phyloP scores from a whole-genome alignment of 805 yeast genomes.

The Myxozyma mucilagina region DNA sequence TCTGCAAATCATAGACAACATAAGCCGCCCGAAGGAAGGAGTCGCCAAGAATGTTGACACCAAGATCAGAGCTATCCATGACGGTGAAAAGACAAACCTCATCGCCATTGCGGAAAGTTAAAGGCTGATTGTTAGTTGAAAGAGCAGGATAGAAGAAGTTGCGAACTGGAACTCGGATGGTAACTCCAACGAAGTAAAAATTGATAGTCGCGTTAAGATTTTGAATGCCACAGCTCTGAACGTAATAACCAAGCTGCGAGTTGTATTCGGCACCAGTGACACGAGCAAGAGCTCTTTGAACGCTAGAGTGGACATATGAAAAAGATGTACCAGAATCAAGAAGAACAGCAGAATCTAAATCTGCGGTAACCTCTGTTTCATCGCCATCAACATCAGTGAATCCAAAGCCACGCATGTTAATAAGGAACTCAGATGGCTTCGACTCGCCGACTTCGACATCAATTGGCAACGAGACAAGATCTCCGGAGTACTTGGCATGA shows the following conservation, averaged over 20 bases:
- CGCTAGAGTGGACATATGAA: slow-evolving; percentile 48
- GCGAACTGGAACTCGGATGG: slow-evolving; percentile 49
- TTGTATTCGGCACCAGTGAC: slow-evolving; percentile 47
- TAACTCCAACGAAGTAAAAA: slow-evolving; percentile 54
- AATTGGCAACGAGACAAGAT: slow-evolving; percentile 34
- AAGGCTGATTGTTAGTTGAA: slow-evolving; percentile 18
- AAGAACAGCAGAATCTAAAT: slow-evolving; percentile 42
- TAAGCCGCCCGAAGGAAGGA: slow-evolving; percentile 64
- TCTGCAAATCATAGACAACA: slow-evolving; percentile 65
- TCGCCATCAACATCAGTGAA: slow-evolving; percentile 16
- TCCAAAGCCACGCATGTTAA: slow-evolving; percentile 26
- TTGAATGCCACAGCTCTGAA: slow-evolving; percentile 42
- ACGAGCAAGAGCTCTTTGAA: slow-evolving; percentile 38
- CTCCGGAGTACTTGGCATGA: slow-evolving; percentile 49
- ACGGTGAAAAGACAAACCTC: slow-evolving; percentile 35
- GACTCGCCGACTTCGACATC: slow-evolving; percentile 12
- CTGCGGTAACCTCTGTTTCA: neutral
- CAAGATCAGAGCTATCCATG: slow-evolving; percentile 38
- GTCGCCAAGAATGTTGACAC: slow-evolving; percentile 58
- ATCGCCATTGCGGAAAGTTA: slow-evolving; percentile 31
- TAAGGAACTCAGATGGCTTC: slow-evolving; percentile 25
- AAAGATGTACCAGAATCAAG: slow-evolving; percentile 60
- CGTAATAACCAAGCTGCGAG: slow-evolving; percentile 44
- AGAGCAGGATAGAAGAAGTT: slow-evolving; percentile 31
- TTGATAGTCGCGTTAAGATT: slow-evolving; percentile 39